Conservation (phyloP, 2,329 filamentous ascomycete genomes). For the Myriosclerotinia scirpicola region DNA sequence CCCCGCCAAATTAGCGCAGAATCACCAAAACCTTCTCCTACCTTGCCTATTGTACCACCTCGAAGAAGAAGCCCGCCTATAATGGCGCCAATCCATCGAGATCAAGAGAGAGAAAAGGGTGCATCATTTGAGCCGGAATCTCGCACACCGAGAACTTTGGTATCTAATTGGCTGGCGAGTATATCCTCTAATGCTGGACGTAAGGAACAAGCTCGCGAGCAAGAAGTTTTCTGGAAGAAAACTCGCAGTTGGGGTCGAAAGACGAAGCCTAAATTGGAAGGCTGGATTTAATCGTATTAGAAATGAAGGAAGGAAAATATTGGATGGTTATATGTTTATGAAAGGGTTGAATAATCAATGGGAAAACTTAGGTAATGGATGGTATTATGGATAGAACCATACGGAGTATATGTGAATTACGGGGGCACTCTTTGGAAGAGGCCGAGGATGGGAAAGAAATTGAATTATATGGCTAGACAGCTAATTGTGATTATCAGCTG, state of each 20-base stretch:
- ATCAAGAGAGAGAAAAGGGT: background rate
- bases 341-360: background rate
- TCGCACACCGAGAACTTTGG: constrained; percentile 19
- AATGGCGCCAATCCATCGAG: constrained; percentile 17
- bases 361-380: background rate
- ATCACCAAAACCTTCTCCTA: background rate
- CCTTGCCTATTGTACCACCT: background rate
- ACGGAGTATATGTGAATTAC: background rate
- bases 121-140: constrained; percentile 17
- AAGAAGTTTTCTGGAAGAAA: constrained; percentile 12
- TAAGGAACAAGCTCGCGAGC: constrained; percentile 9
- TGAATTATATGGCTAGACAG: too few species aligned
- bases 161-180: constrained; percentile 18
- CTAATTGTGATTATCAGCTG: background rate
- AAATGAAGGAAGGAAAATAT: background rate
- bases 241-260: constrained; percentile 18
- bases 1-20: background rate
- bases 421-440: background rate
- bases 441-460: background rate
- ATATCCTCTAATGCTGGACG: constrained; percentile 17
- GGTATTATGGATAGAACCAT: background rate
- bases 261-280: constrained; percentile 9
- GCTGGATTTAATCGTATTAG: background rate
- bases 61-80: constrained; percentile 14
- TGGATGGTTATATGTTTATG: background rate